Conservation (phyloP, 73 alveolate species). For the Paramecium pentaurelia region DNA sequence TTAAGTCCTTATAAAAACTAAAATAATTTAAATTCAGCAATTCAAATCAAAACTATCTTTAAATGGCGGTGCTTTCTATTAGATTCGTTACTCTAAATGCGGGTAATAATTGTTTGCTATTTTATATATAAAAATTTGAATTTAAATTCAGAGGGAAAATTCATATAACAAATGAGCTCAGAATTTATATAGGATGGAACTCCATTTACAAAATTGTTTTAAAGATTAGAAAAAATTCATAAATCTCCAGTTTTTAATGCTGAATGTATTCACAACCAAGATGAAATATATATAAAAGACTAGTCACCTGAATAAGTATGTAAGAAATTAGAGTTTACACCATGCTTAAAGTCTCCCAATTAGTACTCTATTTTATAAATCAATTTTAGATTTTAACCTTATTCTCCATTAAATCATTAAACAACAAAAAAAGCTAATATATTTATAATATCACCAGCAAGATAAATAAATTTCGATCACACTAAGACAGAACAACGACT, state of each 20-base stretch:
- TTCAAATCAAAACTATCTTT: background rate
- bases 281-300: background rate
- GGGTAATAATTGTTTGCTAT: background rate
- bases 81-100: background rate
- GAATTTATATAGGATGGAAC: background rate
- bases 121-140: slow-evolving; percentile 38
- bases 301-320: slow-evolving; percentile 16
- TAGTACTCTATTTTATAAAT: background rate
- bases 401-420: slow-evolving; percentile 8
- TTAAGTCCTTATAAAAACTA: background rate
- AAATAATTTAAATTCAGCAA: background rate
- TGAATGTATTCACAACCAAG: background rate
- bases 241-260: background rate
- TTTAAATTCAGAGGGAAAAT: slow-evolving; percentile 52
- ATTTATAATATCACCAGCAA: slow-evolving; percentile 22
- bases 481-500: slow-evolving; percentile 41
- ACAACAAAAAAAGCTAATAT: background rate
- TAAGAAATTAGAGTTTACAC: slow-evolving; percentile 28
- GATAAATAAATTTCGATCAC: slow-evolving; percentile 1
- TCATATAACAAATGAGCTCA: background rate
- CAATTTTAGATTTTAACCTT: slow-evolving; percentile 4
- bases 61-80: background rate
- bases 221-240: slow-evolving; percentile 6
- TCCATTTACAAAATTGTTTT: slow-evolving; percentile 32
- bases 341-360: background rate